A percentile compares a stretch with the other conserved stretches of the same genome.
phyloP scores from a whole-genome alignment of 2,329 filamentous ascomycete species.

The Fusarium begoniae region DNA sequence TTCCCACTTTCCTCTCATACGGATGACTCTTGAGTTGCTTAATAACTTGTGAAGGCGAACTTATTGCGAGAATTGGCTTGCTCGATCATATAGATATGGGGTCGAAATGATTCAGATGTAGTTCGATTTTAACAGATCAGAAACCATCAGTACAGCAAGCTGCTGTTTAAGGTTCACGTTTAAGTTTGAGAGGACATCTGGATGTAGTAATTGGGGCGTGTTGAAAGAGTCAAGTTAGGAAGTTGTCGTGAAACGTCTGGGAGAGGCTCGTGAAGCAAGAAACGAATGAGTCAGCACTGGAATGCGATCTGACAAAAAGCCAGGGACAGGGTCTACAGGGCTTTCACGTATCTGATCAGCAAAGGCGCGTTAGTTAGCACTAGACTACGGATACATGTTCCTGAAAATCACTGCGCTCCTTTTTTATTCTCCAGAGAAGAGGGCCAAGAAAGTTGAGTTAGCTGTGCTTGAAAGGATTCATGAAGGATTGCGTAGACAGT shows the following conservation, averaged over 20 bases:
- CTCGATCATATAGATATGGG: background rate
- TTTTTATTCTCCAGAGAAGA: background rate
- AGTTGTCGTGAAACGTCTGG: conserved; percentile 1
- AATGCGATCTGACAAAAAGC: conserved; percentile 6
- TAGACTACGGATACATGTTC: background rate
- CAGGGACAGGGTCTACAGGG: background rate
- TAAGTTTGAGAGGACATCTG: background rate
- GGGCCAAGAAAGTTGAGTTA: conserved; percentile 2
- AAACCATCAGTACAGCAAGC: background rate
- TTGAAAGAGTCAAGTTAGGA: background rate
- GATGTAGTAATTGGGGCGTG: background rate
- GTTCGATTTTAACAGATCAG: background rate
- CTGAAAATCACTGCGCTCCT: conserved; percentile 13
- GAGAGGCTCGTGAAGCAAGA: background rate
- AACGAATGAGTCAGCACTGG: conserved; percentile 12
- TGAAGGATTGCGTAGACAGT: conserved; percentile 28
- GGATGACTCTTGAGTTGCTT: background rate
- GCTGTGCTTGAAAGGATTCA: conserved; percentile 4
- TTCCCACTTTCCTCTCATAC: conserved; percentile 35
- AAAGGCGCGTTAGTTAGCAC: background rate
- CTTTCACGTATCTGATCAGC: conserved; percentile 4
- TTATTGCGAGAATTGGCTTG: background rate
- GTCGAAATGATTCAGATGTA: background rate
- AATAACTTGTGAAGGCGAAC: background rate
- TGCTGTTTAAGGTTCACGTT: background rate